These are phyloP conservation scores for Talaromyces ruber DNA, from an alignment of 495 filamentous ascomycete species.

Conservation along the genomic window DNA sequence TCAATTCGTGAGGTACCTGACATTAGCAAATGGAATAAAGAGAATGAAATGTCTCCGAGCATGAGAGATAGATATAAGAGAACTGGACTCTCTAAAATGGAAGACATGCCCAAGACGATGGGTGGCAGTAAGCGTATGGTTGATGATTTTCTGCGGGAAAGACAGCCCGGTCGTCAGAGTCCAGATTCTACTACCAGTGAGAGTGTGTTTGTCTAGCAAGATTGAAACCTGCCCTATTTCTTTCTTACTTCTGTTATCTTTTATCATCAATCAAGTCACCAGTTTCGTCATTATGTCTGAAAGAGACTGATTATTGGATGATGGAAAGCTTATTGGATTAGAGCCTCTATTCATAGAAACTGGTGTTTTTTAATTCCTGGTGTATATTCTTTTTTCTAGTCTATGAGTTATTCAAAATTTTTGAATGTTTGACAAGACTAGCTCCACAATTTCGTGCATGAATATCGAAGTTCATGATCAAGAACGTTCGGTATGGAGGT, in stretches of 20 bases:
- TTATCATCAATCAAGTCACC: background rate
- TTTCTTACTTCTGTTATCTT: background rate
- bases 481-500: no score
- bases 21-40: slow-evolving; percentile 21
- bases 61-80: slow-evolving; percentile 12
- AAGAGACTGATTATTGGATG: background rate
- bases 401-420: background rate
- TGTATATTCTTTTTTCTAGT: background rate
- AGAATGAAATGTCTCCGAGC: slow-evolving; percentile 22
- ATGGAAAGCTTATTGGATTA: background rate
- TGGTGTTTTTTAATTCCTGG: background rate
- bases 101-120: slow-evolving; percentile 20
- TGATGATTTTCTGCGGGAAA: slow-evolving; percentile 49
- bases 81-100: slow-evolving; percentile 13
- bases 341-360: background rate
- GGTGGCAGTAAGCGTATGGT: slow-evolving; percentile 49
- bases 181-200: background rate
- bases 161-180: slow-evolving; percentile 17
- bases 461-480: background rate
- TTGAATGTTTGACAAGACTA: background rate
- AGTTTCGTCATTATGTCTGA: background rate
- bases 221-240: background rate
- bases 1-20: slow-evolving; percentile 17
- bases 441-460: background rate
- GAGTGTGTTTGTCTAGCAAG: background rate